These are phyloP conservation scores for Medicago ruthenica DNA, from an alignment of 306 rosid species.

Conservation along the genomic window DNA sequence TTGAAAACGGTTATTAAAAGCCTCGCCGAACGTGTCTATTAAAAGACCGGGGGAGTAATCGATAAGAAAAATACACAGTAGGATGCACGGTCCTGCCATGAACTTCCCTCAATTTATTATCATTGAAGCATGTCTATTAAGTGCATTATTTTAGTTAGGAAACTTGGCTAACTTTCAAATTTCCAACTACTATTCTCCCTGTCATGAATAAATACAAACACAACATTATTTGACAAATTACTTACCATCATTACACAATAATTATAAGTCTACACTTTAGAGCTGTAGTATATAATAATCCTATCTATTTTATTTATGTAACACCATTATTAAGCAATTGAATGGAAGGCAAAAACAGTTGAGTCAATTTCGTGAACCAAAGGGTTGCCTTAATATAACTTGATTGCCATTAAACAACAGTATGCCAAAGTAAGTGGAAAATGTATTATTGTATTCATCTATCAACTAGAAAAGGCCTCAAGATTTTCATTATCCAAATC, in stretches of 20 bases:
- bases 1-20: no score
- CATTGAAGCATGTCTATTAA: background rate
- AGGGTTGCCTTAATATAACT: slow-evolving; percentile 30
- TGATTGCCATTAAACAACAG: slow-evolving; percentile 31
- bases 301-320: slow-evolving; percentile 31
- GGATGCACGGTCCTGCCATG: background rate
- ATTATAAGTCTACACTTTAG: slow-evolving; percentile 24
- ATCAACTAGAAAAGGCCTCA: slow-evolving; percentile 37
- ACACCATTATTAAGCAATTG: slow-evolving; percentile 31
- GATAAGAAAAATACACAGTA: background rate
- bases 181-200: slow-evolving; percentile 29
- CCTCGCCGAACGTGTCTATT: no score
- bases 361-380: slow-evolving; percentile 34
- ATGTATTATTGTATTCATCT: slow-evolving; percentile 20
- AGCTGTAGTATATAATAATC: no score
- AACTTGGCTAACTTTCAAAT: slow-evolving; percentile 7
- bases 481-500: slow-evolving; percentile 40
- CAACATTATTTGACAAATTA: slow-evolving; percentile 16
- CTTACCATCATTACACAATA: background rate
- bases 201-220: slow-evolving; percentile 18
- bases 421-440: slow-evolving; percentile 12
- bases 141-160: background rate
- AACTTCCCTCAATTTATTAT: slow-evolving; percentile 2
- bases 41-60: no score
- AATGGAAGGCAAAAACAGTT: slow-evolving; percentile 35